A percentile compares a stretch with the other conserved stretches of the same genome.
Evolutionary conservation across 106 monocot species (phyloP).

Genomic region (Platanthera zijinensis): DNA sequence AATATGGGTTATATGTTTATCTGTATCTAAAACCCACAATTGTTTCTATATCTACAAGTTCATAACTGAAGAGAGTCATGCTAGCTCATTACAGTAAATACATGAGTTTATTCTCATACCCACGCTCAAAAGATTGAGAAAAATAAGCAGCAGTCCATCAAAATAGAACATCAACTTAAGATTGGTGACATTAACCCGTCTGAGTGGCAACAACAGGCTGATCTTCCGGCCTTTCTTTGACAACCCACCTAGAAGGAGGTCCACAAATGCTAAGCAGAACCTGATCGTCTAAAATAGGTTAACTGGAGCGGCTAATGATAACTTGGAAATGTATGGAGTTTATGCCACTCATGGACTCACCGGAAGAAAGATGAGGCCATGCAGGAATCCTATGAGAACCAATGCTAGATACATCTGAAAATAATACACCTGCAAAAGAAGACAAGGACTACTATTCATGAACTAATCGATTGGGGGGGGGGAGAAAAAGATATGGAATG

Average conservation of each 20-base stretch:
- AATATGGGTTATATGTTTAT: too few species aligned
- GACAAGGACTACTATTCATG: background rate
- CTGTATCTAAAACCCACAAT: background rate
- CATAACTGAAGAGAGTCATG: background rate
- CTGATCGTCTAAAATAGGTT: conserved; percentile 18
- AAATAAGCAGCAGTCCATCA: background rate
- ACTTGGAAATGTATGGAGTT: background rate
- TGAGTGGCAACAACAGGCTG: conserved; percentile 7
- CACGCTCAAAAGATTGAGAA: background rate
- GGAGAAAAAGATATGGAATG: background rate
- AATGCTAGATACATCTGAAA: conserved; percentile 93
- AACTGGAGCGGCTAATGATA: background rate
- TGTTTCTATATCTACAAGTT: background rate
- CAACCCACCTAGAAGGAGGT: conserved; percentile 44
- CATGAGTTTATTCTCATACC: background rate
- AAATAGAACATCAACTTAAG: background rate
- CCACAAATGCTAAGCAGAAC: conserved; percentile 88
- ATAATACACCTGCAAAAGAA: conserved; percentile 73
- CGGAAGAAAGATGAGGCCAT: conserved; percentile 89
- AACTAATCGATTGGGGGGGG: background rate
- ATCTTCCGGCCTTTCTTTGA: conserved; percentile 19
- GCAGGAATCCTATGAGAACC: conserved; percentile 86
- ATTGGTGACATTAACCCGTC: background rate
- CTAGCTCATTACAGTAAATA: background rate
- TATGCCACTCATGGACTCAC: conserved; percentile 29